Base-by-base conservation (phyloP, 2,329 filamentous ascomycete species). In the Fusarium lyarnte region DNA sequence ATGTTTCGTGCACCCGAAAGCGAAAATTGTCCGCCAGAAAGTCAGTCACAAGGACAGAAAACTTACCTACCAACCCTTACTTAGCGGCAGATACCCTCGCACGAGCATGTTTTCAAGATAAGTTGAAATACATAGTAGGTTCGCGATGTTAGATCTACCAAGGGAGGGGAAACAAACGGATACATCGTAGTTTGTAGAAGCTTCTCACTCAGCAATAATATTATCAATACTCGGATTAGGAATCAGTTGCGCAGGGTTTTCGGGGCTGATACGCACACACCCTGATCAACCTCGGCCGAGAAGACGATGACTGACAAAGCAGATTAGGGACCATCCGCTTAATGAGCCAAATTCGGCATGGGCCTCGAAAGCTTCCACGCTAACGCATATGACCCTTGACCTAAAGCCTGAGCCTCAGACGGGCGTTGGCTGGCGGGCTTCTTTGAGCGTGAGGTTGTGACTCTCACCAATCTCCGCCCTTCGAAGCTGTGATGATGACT, bases 221-320 rank as follows among this genome's bases (percentile, higher is more conserved):
- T 47, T 35, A 72, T 68, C 33, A 58, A 66, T 33, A 43, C 58
- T 74, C 70, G 52, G 66, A 73, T 72, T 73, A 72, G 70, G 66
- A 74, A 74, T 74, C 67, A 65, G 60, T 45, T 17, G 65, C 33
- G 45, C 45, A 61, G 43, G 63, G 41, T 17, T 53, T n/a, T 39
- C 23, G 16, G 33, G 14, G 9, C 21, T 54, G 61, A 59, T 73
- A 74, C 5, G 6, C 10, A 43, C 66, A 73, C 70, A 21, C 70
- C 66, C 54, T 19, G 29, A 19, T 52, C 39, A 47, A 27, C 29
- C 54, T 63, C 70, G 70, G 70, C 70, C 70, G 70, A 73, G 62
- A 64, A 46, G 19, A 53, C 47, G n/a, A 19, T 43, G 55, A 63
- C 57, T 73, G 70, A 73, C 70, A 74, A 74, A 73, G 66, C 70